phyloP scores from a whole-genome alignment of 768 basidiomycete species.

The Mycena kentingensis region DNA sequence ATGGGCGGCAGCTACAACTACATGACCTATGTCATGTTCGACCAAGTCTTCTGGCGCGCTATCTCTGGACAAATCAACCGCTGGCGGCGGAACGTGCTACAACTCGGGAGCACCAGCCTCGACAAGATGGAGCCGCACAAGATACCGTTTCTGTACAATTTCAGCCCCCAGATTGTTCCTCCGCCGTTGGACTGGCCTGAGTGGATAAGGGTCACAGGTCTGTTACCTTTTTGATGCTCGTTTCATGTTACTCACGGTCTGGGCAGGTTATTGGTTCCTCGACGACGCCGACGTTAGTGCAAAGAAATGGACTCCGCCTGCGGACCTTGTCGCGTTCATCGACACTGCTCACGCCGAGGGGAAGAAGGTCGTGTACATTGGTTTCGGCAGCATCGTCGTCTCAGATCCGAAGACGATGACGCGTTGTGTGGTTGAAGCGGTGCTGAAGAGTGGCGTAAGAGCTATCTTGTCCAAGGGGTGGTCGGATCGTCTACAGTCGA shows the following conservation, averaged over 20 bases:
- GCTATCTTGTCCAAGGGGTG: conserved; percentile 97
- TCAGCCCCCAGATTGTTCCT: conserved; percentile 87
- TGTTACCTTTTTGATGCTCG: background rate
- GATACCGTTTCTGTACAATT: conserved; percentile 97
- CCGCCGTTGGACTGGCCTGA: conserved; percentile 98
- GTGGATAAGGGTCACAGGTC: conserved; percentile 94
- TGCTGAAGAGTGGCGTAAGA: conserved; percentile 81
- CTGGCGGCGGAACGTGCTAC: conserved; percentile 80
- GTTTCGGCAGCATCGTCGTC: conserved; percentile 96
- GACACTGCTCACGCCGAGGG: conserved; percentile 68
- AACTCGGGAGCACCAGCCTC: conserved; percentile 77
- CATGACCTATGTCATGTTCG: conserved; percentile 98
- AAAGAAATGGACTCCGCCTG: conserved; percentile 87
- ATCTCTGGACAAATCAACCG: conserved; percentile 93
- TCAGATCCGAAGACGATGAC: conserved; percentile 95
- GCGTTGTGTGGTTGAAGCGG: conserved; percentile 84
- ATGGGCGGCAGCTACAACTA: conserved; percentile 99
- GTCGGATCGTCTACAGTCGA: conserved; percentile 85
- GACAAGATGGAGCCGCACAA: conserved; percentile 98
- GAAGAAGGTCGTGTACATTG: conserved; percentile 96
- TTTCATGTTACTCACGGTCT: background rate
- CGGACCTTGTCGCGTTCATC: conserved; percentile 80
- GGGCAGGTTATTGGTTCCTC: conserved; percentile 93
- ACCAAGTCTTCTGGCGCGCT: conserved; percentile 96
- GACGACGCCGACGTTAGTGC: conserved; percentile 88